Evolutionary conservation across 2,329 filamentous ascomycete genomes (phyloP).

Genomic region (Pyrenophora teres): DNA sequence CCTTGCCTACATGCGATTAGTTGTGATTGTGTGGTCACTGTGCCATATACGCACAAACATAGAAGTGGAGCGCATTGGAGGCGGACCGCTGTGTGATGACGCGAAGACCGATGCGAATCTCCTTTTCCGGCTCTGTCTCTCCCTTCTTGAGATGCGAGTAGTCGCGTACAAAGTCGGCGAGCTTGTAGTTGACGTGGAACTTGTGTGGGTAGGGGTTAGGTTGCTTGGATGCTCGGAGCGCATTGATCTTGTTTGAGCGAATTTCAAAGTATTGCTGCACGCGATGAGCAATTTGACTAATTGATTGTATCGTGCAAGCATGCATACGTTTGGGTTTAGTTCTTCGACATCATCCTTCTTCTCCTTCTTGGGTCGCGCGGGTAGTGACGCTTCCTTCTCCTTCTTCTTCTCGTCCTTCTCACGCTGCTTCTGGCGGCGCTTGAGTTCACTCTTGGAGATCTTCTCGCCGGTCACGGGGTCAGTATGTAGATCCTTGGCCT

Average conservation of each 20-base stretch:
- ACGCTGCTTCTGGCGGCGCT: slow-evolving; percentile 93
- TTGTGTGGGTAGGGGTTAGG: slow-evolving; percentile 89
- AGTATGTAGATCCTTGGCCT: slow-evolving; percentile 69
- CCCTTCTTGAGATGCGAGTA: slow-evolving; percentile 85
- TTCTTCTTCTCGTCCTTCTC: slow-evolving; percentile 89
- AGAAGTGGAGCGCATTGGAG: slow-evolving; percentile 37
- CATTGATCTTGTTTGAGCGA: slow-evolving; percentile 79
- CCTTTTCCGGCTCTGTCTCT: slow-evolving; percentile 75
- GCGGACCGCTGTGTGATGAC: slow-evolving; percentile 64
- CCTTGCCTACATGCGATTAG: slow-evolving; percentile 56
- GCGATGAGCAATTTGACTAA: slow-evolving; percentile 14
- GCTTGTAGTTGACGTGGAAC: slow-evolving; percentile 84
- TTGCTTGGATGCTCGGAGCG: slow-evolving; percentile 71
- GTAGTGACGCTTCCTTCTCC: slow-evolving; percentile 74
- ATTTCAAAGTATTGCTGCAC: slow-evolving; percentile 92
- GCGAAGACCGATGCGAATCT: slow-evolving; percentile 78
- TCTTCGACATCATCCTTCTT: slow-evolving; percentile 71
- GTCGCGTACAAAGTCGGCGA: slow-evolving; percentile 77
- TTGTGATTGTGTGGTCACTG: background rate
- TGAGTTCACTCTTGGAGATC: slow-evolving; percentile 67
- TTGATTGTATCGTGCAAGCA: slow-evolving; percentile 38
- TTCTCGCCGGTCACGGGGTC: slow-evolving; percentile 93
- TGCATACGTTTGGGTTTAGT: slow-evolving; percentile 69
- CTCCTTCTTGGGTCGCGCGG: slow-evolving; percentile 62
- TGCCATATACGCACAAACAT: slow-evolving; percentile 25